A percentile compares a stretch with the other conserved stretches of the same genome.
These are phyloP conservation scores for Neurospora cerealis DNA, from an alignment of 495 filamentous ascomycete species.

Conservation along the genomic window DNA sequence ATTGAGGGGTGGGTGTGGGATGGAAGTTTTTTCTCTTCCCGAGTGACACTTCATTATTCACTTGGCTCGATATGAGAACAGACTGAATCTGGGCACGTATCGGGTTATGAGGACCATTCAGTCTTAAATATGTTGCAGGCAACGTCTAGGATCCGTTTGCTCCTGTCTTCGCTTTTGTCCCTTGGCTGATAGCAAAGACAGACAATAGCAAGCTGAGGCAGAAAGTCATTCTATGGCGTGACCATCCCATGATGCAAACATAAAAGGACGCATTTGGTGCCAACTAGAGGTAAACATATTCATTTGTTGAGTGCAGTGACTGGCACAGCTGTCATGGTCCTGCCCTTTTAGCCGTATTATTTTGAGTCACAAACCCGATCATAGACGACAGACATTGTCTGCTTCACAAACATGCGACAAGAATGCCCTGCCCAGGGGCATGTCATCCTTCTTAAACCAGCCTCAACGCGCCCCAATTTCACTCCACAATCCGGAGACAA, in stretches of 20 bases:
- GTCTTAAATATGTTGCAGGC: background rate
- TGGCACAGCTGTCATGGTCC: background rate
- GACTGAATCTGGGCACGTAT: background rate
- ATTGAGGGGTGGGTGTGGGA: background rate
- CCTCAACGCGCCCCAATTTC: background rate
- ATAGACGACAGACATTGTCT: background rate
- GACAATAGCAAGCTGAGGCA: background rate
- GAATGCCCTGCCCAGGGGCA: background rate
- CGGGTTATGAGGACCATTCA: background rate
- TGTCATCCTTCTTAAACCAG: background rate
- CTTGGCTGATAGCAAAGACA: background rate
- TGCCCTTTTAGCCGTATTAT: background rate
- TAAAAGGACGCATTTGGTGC: background rate
- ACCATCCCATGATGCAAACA: background rate
- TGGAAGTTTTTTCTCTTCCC: background rate
- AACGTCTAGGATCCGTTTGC: background rate
- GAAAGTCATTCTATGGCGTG: background rate
- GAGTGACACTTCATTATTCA: background rate
- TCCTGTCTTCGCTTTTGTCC: background rate
- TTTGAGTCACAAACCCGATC: background rate
- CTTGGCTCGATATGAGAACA: background rate
- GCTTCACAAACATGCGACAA: background rate
- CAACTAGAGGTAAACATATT: background rate
- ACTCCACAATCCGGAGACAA: background rate
- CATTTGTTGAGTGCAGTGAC: background rate